A percentile compares a stretch with the other conserved stretches of the same genome.
Evolutionary conservation across 2,329 filamentous ascomycete genomes (phyloP).

Genomic region (Capronia americana): DNA sequence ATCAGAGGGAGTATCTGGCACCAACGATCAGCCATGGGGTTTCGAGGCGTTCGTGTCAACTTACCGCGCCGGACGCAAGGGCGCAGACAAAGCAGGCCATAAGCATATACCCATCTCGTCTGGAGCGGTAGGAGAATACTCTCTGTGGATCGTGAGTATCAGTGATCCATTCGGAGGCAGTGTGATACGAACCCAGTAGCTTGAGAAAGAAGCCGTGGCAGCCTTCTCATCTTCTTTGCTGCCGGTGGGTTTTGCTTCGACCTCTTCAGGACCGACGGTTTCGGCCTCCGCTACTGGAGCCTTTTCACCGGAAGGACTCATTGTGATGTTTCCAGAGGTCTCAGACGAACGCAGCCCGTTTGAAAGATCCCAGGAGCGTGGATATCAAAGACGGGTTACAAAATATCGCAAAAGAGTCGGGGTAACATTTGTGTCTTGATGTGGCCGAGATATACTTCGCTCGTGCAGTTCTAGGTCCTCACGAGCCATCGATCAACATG

Average conservation of each 20-base stretch:
- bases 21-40: conserved; percentile 1
- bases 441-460: not conserved
- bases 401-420: not conserved
- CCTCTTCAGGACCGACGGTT: conserved; percentile 8
- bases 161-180: not conserved
- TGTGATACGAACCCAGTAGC: conserved; percentile 39
- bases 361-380: not conserved
- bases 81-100: conserved; percentile 35
- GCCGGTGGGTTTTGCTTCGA: conserved; percentile 18
- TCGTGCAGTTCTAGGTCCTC: not conserved
- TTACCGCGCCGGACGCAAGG: conserved; percentile 36
- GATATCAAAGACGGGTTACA: not conserved
- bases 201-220: conserved; percentile 37
- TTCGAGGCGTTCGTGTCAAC: conserved; percentile 4
- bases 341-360: not conserved
- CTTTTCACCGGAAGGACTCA: conserved; percentile 21
- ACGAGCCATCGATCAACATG: not conserved
- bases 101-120: conserved; percentile 33
- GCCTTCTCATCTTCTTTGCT: conserved; percentile 27
- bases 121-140: conserved; percentile 40
- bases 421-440: not conserved
- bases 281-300: conserved; percentile 20
- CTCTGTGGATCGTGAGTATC: conserved; percentile 33
- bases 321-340: not conserved
- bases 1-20: conserved; percentile 50